Conservation (phyloP, 1,284 basidiomycete genomes). For the Farysia itapuensis region DNA sequence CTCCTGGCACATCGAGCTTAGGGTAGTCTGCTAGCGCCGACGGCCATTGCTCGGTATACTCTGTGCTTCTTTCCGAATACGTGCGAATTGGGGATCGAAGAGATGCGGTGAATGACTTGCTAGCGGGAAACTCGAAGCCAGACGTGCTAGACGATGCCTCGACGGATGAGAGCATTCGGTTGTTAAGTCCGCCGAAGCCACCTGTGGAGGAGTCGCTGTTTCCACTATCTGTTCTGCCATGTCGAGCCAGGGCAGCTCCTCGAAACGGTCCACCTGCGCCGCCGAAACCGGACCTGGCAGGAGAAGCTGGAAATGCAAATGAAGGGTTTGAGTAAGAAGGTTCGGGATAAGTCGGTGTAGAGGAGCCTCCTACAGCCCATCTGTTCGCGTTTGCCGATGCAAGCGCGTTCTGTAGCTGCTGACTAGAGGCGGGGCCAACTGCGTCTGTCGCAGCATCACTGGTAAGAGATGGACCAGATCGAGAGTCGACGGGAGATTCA, state of each 20-base stretch:
- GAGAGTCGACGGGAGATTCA: slow-evolving; percentile 17
- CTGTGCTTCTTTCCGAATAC: neutral
- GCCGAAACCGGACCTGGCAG: neutral
- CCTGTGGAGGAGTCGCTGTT: slow-evolving; percentile 39
- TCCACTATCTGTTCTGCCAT: slow-evolving; percentile 29
- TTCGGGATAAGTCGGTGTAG: too few species aligned
- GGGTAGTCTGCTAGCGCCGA: slow-evolving; percentile 16
- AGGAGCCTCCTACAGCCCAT: neutral
- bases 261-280: slow-evolving; percentile 20
- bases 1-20: slow-evolving; percentile 13
- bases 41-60: slow-evolving; percentile 7
- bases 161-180: slow-evolving; percentile 12
- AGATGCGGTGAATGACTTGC: slow-evolving; percentile 11
- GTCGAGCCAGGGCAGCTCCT: slow-evolving; percentile 33
- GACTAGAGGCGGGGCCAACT: slow-evolving; percentile 22
- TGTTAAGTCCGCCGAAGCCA: slow-evolving; percentile 26
- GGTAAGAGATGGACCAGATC: slow-evolving; percentile 4
- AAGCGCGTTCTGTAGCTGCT: slow-evolving; percentile 22
- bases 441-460: slow-evolving; percentile 14
- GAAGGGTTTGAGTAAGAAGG: neutral
- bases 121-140: slow-evolving; percentile 23
- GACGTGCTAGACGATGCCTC: slow-evolving; percentile 2
- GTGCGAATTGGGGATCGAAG: slow-evolving; percentile 18
- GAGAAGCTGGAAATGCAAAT: neutral
- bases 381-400: neutral